phyloP scores from a whole-genome alignment of 108 stramenopile genomes.

The Bacterosira constricta region DNA sequence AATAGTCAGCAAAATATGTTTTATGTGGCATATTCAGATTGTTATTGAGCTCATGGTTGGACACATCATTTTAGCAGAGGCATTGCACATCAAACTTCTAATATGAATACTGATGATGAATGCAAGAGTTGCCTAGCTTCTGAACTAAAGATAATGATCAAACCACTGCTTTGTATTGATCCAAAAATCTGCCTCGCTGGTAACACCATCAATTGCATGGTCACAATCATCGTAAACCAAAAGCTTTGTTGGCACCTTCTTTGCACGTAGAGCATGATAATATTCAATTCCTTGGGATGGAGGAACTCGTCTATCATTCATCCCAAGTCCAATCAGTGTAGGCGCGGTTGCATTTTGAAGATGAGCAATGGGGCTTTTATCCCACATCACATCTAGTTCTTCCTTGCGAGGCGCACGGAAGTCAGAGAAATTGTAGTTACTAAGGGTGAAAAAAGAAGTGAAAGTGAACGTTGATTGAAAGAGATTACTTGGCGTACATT shows the following conservation, averaged over 20 bases:
- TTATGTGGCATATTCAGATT: no score
- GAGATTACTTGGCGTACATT: no score
- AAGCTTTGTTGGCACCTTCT: constrained; percentile 60
- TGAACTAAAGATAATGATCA: constrained; percentile 16
- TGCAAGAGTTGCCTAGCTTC: no score
- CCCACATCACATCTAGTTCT: constrained; percentile 58
- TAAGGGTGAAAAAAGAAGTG: neutral
- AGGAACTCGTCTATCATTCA: constrained; percentile 68
- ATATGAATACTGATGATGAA: no score
- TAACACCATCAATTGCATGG: constrained; percentile 70
- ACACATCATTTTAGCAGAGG: no score
- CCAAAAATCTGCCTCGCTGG: constrained; percentile 79
- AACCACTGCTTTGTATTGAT: constrained; percentile 77
- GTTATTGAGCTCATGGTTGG: no score
- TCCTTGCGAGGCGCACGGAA: constrained; percentile 58
- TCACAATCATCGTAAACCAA: constrained; percentile 73
- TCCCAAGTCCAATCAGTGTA: constrained; percentile 82
- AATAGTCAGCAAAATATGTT: no score
- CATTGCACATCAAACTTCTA: no score
- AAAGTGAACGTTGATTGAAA: no score
- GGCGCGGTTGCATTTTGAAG: constrained; percentile 74
- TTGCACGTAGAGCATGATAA: constrained; percentile 68
- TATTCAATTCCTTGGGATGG: constrained; percentile 80
- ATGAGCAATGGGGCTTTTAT: constrained; percentile 65
- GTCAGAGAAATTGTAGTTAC: no score